Percentiles rank a stretch among this genome's conserved stretches.
These are phyloP conservation scores for Saitozyma podzolica DNA, from an alignment of 768 basidiomycete species.

Conservation along the genomic window DNA sequence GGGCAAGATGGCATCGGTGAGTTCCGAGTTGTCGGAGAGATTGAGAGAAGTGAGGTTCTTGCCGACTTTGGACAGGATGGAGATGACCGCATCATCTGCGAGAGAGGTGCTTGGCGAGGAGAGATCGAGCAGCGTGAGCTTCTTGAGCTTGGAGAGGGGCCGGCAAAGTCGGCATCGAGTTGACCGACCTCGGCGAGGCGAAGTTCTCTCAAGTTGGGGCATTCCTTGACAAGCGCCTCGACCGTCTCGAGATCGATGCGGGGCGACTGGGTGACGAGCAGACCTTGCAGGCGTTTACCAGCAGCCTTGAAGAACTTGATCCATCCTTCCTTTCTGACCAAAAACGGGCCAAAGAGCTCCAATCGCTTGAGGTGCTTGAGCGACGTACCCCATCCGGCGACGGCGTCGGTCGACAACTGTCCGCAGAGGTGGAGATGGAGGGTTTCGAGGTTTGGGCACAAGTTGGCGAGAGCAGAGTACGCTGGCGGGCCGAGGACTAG, in stretches of 20 bases:
- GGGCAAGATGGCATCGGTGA: constrained; percentile 61
- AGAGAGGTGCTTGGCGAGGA: constrained; percentile 59
- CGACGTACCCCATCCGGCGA: constrained; percentile 59
- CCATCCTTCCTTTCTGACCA: constrained; percentile 72
- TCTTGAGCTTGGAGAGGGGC: constrained; percentile 58
- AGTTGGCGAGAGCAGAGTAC: constrained; percentile 67
- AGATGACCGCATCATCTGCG: constrained; percentile 61
- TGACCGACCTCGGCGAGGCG: constrained; percentile 75
- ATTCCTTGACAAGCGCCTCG: constrained; percentile 59
- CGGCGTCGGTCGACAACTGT: constrained; percentile 60
- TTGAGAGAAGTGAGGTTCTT: constrained; percentile 63
- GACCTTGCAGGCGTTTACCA: constrained; percentile 63
- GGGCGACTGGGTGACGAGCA: constrained; percentile 81
- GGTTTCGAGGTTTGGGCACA: constrained; percentile 79
- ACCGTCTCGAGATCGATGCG: constrained; percentile 76
- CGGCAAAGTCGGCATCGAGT: constrained; percentile 67
- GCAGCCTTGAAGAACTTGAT: constrained; percentile 67
- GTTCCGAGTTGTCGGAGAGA: constrained; percentile 66
- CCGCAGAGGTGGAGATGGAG: constrained; percentile 86
- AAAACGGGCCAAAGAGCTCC: constrained; percentile 74
- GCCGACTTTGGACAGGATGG: constrained; percentile 63
- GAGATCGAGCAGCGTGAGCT: constrained; percentile 67
- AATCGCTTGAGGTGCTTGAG: constrained; percentile 64
- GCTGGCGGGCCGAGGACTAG: constrained; percentile 70
- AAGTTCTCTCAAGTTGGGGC: constrained; percentile 66